Percentiles rank a stretch among this genome's conserved stretches.
phyloP scores from a whole-genome alignment of 1,139 yeast species.

The Magnusiomyces paraingens region DNA sequence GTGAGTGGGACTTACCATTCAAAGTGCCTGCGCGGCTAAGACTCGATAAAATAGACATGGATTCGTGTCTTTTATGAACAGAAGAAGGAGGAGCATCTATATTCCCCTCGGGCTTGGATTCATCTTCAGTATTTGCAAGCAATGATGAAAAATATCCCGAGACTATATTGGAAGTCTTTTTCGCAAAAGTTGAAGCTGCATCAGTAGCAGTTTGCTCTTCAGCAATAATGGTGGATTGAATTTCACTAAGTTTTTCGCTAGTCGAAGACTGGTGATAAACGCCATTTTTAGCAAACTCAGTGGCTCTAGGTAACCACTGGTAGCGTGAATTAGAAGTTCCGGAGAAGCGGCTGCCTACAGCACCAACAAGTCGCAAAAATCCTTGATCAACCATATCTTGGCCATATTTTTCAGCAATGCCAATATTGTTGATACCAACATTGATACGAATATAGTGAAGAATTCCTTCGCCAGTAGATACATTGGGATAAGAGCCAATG shows the following conservation, averaged over 20 bases:
- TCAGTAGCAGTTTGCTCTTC: neutral
- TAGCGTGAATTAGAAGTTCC: constrained; percentile 71
- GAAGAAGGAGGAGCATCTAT: neutral
- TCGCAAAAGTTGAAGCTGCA: neutral
- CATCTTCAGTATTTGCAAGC: constrained; percentile 1
- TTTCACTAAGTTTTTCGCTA: neutral
- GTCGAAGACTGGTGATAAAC: neutral
- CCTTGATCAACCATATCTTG: constrained; percentile 66
- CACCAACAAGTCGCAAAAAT: constrained; percentile 55
- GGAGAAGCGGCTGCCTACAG: constrained; percentile 58
- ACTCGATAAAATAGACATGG: neutral
- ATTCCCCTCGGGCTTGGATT: neutral
- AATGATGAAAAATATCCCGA: constrained; percentile 3
- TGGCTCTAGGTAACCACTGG: constrained; percentile 72
- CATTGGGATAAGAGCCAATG: constrained; percentile 59
- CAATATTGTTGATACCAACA: constrained; percentile 23
- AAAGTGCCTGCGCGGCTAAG: neutral
- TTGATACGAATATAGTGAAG: constrained; percentile 51
- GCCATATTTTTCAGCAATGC: constrained; percentile 66
- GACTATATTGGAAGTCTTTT: constrained; percentile 2
- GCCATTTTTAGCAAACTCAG: constrained; percentile 3
- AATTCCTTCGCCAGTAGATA: constrained; percentile 56
- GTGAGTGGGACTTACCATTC: neutral
- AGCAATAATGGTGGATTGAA: neutral
- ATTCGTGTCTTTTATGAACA: neutral